These are phyloP conservation scores for Nannochloropsis gaditana DNA, from an alignment of 108 stramenopile species.

Conservation along the genomic window DNA sequence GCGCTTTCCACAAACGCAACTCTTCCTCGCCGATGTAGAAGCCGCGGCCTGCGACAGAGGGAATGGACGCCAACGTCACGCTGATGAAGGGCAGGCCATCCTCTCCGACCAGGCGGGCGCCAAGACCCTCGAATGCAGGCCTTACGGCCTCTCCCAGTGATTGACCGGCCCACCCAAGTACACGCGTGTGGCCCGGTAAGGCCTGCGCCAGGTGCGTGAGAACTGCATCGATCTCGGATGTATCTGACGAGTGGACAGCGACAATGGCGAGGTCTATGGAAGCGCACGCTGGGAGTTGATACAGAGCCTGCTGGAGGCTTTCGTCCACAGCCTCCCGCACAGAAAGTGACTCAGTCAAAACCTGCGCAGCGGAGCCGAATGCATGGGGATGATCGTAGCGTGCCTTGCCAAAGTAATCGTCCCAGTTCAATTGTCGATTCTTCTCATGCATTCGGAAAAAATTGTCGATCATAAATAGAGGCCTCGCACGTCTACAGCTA, in stretches of 20 bases:
- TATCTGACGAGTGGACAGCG: neutral
- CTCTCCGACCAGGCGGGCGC: neutral
- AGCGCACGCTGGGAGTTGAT: constrained; percentile 19
- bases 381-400: constrained; percentile 13
- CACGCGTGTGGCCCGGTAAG: neutral
- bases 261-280: neutral
- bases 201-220: neutral
- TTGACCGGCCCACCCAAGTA: neutral
- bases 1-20: neutral
- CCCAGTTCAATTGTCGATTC: constrained; percentile 17
- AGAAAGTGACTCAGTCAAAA: neutral
- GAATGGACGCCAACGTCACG: neutral
- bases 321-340: neutral
- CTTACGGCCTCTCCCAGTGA: neutral
- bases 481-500: neutral
- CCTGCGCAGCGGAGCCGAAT: neutral
- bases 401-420: neutral
- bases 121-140: neutral
- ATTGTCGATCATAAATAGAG: constrained; percentile 4
- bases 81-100: neutral
- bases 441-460: neutral
- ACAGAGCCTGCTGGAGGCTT: neutral
- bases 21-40: neutral
- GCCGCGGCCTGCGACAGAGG: neutral
- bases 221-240: neutral